These are phyloP conservation scores for Phytopythium montanum DNA, from an alignment of 352 stramenopile genomes.

Conservation along the genomic window DNA sequence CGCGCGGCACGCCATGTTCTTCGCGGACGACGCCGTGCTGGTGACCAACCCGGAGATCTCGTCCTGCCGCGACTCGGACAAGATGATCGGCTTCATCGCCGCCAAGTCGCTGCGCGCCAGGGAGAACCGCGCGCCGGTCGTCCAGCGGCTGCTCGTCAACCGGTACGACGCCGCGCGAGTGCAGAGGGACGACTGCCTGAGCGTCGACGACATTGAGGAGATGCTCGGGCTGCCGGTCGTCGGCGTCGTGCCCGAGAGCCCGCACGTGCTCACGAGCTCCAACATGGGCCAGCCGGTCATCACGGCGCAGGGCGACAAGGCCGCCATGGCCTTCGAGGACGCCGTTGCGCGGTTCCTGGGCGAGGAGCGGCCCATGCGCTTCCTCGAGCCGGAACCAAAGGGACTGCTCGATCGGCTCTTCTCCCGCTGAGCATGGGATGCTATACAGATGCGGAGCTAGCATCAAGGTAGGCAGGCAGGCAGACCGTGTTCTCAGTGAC, in stretches of 20 bases:
- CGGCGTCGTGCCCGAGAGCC: constrained; percentile 89
- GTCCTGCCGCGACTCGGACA: constrained; percentile 91
- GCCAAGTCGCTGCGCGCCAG: constrained; percentile 86
- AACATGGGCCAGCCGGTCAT: constrained; percentile 94
- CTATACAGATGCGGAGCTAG: neutral
- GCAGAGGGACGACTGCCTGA: constrained; percentile 87
- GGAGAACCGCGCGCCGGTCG: constrained; percentile 67
- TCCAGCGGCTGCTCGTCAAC: constrained; percentile 88
- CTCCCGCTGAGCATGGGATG: constrained; percentile 25
- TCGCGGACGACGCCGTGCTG: constrained; percentile 91
- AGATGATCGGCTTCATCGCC: constrained; percentile 95
- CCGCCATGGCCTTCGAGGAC: constrained; percentile 82
- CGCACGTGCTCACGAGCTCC: constrained; percentile 89
- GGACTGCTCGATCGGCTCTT: constrained; percentile 76
- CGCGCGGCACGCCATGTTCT: constrained; percentile 91
- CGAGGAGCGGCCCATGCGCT: constrained; percentile 84
- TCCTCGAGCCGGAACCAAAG: constrained; percentile 83
- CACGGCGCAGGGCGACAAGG: constrained; percentile 60
- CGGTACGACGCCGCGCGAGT: constrained; percentile 89
- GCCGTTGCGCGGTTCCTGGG: constrained; percentile 90
- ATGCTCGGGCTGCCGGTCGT: constrained; percentile 89
- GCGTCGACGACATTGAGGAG: constrained; percentile 91
- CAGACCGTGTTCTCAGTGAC: neutral
- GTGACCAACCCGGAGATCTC: constrained; percentile 94
- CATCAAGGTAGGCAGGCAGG: neutral